phyloP scores from a whole-genome alignment of 2,329 filamentous ascomycete species.

The Raffaelea albimanens region DNA sequence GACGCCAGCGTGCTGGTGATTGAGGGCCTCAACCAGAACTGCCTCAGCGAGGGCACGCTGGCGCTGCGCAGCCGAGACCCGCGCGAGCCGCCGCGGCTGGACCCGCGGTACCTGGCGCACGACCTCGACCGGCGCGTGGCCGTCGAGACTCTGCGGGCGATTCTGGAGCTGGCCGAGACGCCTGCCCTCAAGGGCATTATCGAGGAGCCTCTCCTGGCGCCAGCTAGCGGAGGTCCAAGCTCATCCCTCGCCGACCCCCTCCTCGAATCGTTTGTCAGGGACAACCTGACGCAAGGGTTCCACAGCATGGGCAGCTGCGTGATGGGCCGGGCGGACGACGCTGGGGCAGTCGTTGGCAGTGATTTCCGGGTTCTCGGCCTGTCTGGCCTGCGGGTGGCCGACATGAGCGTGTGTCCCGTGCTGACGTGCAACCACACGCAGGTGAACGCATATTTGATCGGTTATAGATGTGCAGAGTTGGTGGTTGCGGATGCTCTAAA shows the following conservation, averaged over 20 bases:
- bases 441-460: conserved; percentile 6
- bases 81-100: conserved; percentile 10
- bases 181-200: neutral
- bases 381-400: conserved; percentile 7
- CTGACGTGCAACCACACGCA: conserved; percentile 5
- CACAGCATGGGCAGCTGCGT: conserved; percentile 5
- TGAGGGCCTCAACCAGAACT: conserved; percentile 6
- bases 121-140: conserved; percentile 4
- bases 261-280: neutral
- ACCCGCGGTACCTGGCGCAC: conserved; percentile 9
- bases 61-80: conserved; percentile 7
- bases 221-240: neutral
- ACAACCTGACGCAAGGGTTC: conserved; percentile 3
- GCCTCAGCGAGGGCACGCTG: conserved; percentile 9
- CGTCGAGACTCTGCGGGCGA: conserved; percentile 4
- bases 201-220: neutral
- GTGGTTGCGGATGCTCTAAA: neutral
- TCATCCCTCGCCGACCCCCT: neutral
- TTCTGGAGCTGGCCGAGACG: neutral
- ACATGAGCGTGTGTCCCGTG: conserved; percentile 7
- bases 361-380: conserved; percentile 5
- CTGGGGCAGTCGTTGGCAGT: conserved; percentile 1
- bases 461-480: conserved; percentile 1
- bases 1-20: conserved; percentile 12
- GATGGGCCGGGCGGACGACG: conserved; percentile 4